Evolutionary conservation across 441 rosid genomes (phyloP), one percentile per base, ranked within the genome.

Genomic region (Francoa sonchifolia): DNA sequence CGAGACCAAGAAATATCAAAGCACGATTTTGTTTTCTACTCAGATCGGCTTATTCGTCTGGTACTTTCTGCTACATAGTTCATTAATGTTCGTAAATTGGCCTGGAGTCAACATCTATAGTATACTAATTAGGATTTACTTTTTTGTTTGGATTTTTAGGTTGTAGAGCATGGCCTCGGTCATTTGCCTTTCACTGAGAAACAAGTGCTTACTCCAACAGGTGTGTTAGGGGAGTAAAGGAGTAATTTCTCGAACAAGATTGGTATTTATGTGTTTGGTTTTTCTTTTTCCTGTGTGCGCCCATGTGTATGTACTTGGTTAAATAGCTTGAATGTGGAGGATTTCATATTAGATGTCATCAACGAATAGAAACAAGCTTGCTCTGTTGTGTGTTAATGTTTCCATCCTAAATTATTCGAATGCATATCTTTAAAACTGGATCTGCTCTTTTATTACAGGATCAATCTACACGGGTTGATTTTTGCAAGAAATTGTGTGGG

Each of bases 81-180:
- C 48, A 30, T n/a, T n/a, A n/a, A n/a, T n/a, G n/a, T n/a, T n/a
- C n/a, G n/a, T n/a, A n/a, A n/a, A n/a, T n/a, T n/a, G n/a, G n/a
- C n/a, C n/a, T n/a, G n/a, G n/a, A n/a, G n/a, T n/a, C n/a, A n/a
- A n/a, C n/a, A n/a, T n/a, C n/a, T n/a, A n/a, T n/a, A n/a, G n/a
- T n/a, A n/a, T n/a, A n/a, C n/a, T n/a, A n/a, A n/a, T n/a, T n/a
- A n/a, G n/a, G n/a, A n/a, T n/a, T n/a, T n/a, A n/a, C n/a, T n/a
- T n/a, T n/a, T n/a, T n/a, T n/a, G 20, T 63, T 57, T 30, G 45
- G 12, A 33, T 43, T 58, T 65, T 29, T 59, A 90, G 99, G 99
- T 86, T 49, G 96, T 90, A 33, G 96, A 90, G 65, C 99, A 90
- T 65, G 99, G 99, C 32, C 82, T 90, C 31, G 96, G 96, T 31